Conservation (phyloP, 495 filamentous ascomycete species). For the Podospora didyma region DNA sequence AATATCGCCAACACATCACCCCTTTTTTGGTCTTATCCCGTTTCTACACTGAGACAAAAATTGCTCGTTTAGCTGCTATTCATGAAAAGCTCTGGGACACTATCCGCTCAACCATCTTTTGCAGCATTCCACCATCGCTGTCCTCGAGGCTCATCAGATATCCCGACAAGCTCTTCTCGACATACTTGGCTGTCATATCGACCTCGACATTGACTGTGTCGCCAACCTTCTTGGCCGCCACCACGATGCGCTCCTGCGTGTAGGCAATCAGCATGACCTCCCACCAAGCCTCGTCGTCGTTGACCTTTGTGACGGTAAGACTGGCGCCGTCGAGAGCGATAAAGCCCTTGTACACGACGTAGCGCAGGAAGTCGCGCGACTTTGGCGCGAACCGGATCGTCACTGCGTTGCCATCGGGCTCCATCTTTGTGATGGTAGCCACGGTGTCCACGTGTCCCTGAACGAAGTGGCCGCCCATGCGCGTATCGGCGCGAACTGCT, state of each 20-base stretch:
- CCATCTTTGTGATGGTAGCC: slow-evolving; percentile 63
- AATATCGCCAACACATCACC: too few relatives aligned
- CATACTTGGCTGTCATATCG: slow-evolving; percentile 97
- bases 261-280: slow-evolving; percentile 99
- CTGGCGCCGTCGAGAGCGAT: slow-evolving; percentile 95
- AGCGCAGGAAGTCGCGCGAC: slow-evolving; percentile 63
- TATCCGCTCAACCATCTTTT: slow-evolving; percentile 77
- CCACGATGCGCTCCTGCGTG: slow-evolving; percentile 89
- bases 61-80: not conserved
- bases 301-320: slow-evolving; percentile 82
- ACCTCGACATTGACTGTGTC: slow-evolving; percentile 95
- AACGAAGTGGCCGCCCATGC: slow-evolving; percentile 82
- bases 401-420: slow-evolving; percentile 80
- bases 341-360: slow-evolving; percentile 95
- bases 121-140: slow-evolving; percentile 54
- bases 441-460: slow-evolving; percentile 95
- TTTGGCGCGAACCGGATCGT: slow-evolving; percentile 77
- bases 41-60: too few relatives aligned
- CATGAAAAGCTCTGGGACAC: slow-evolving; percentile 66
- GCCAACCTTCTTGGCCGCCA: slow-evolving; percentile 73
- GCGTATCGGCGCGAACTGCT: slow-evolving; percentile 79
- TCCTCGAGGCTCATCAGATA: slow-evolving; percentile 52
- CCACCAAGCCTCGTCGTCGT: slow-evolving; percentile 78
- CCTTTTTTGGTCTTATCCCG: too few relatives aligned
- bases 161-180: slow-evolving; percentile 87